Percentiles rank a stretch among this genome's conserved stretches.
Evolutionary conservation across 2,329 filamentous ascomycete species (phyloP).

Genomic region (Apiospora hydei): DNA sequence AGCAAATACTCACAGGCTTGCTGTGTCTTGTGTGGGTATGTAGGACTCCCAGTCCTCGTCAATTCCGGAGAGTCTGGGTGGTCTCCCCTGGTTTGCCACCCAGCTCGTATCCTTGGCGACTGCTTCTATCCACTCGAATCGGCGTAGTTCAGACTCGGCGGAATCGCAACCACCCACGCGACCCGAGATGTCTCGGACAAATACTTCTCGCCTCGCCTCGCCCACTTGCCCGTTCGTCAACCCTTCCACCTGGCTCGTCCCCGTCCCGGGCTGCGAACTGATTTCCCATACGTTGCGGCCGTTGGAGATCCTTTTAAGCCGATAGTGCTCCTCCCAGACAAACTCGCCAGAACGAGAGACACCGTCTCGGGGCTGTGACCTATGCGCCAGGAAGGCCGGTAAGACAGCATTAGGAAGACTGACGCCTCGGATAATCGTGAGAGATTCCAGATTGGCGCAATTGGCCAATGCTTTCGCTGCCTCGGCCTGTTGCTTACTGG

Average conservation of each 20-base stretch:
- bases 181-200: conserved; percentile 16
- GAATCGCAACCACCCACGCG: neutral
- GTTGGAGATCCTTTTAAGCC: neutral
- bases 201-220: conserved; percentile 13
- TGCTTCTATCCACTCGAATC: neutral
- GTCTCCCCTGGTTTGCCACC: neutral
- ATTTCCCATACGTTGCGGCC: neutral
- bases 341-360: neutral
- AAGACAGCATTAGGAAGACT: neutral
- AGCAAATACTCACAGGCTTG: too few species aligned
- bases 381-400: neutral
- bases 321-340: neutral
- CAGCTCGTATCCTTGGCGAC: neutral
- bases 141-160: neutral
- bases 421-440: neutral
- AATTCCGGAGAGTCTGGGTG: neutral
- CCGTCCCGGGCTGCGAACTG: neutral
- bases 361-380: neutral
- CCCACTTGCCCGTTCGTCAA: neutral
- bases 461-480: neutral
- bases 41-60: neutral
- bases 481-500: neutral
- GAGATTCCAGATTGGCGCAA: neutral
- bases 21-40: neutral
- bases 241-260: neutral